Base-by-base conservation (phyloP, 2,329 filamentous ascomycete genomes). In the Fusarium continuum region DNA sequence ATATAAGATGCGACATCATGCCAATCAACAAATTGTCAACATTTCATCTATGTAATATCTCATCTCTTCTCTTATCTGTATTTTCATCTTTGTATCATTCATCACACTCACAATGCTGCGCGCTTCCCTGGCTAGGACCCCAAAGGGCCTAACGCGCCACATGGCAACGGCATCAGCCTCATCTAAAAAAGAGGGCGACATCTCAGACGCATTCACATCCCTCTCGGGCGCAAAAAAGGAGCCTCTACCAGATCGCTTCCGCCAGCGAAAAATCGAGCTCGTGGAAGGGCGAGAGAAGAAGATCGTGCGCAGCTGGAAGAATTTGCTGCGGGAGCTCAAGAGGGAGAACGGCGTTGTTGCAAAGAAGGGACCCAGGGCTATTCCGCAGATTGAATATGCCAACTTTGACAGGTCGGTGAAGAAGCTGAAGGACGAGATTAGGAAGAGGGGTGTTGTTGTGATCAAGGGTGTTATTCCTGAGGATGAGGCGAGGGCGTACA, bases 391-490 rank as follows among this genome's bases (percentile, higher is more conserved):
- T 5, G 75, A 82, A 2, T 88, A 82, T 55, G 61, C 70, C 0
- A 70, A 79, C 7, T 71, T 86, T 2, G 74, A 81, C 1, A 71
- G 70, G 0, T 79, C 79, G 4, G 64, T 82, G 4, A 49, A 59
- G 8, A 57, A 45, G 0, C 44, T 79, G 8, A 74, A 74, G 31
- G 78, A 76, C 2, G 86, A 88, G 59, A 82, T 91, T 26, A 76
- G 78, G 56, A 85, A 87, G 65, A 80, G 88, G 2, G 89, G 89
- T 8, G 84, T 82, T 1, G 84, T 85, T 1, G 85, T 93, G 2
- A 80, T 93, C 19, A 81, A 85, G 36, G 86, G 86, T 11, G 90
- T 92, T 4, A 75, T 93, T 13, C 83, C 87, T 0, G 83, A 86
- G 64, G 74, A 78, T 2, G 84, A 89, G 71, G 90, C 89, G 0